Base-by-base conservation (phyloP, 2,329 filamentous ascomycete genomes). In the Colletotrichum spaethianum region DNA sequence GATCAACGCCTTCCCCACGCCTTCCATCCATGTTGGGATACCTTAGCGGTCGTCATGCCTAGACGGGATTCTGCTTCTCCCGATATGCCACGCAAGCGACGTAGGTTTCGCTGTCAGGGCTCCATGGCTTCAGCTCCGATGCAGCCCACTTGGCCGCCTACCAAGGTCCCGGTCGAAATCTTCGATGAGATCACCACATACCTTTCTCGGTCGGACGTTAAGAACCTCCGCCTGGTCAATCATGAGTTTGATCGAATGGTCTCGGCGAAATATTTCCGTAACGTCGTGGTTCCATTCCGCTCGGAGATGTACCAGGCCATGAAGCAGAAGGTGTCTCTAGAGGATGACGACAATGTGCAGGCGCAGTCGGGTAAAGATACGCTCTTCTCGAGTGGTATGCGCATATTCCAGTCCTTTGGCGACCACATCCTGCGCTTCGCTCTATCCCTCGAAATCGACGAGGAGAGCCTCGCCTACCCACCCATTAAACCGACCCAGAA, bases 371-470 rank as follows among this genome's bases (percentile, higher is more conserved):
- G 23, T 72, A 75, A 42, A 75, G 74, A 59, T 68, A 64, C 42
- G 42, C 77, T 36, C 74, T 79, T 84, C 33, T 80, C 79, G 75
- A 86, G 86, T 68, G 90, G 90, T 42, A 87, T 92, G 77, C 84
- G 88, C 71, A 87, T 92, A 40, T 92, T 92, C 75, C 81, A 89
- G 74, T 86, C 86, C 20, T 91, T 92, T 78, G 90, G 89, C 14
- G 81, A 82, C 38, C 86, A 90, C 66, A 92, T 94, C 67, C 82
- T 83, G 36, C 87, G 86, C 64, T 93, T 92, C 76, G 92, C 90
- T 6, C 88, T 94, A 77, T 90, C 90, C 31, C 90, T 93, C 73
- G 92, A 93, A 76, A 85, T 93, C n/a, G 87, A 89, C 67, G 89
- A 92, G 77, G 79, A 81, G 48, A 82, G 81, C 18, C 77, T 88